Evolutionary conservation across 352 stramenopile genomes (phyloP).

Genomic region (Hyaloperonospora brassicae): DNA sequence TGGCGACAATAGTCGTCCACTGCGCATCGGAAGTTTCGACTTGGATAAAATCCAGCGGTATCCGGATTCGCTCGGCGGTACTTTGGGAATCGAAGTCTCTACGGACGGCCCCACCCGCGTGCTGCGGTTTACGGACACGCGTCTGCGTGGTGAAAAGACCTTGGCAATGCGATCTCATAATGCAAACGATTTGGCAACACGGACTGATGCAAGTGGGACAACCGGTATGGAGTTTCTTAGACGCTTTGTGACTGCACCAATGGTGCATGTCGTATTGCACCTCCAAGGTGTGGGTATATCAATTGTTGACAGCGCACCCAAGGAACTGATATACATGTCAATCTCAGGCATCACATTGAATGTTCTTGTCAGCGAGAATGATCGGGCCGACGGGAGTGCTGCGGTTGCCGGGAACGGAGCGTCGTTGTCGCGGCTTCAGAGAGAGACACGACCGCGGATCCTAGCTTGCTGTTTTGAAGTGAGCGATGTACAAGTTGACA

Average conservation of each 20-base stretch:
- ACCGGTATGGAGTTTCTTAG: slow-evolving; percentile 31
- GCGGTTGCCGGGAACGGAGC: slow-evolving; percentile 14
- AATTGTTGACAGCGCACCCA: slow-evolving; percentile 59
- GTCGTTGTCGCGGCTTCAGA: slow-evolving; percentile 44
- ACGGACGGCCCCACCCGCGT: slow-evolving; percentile 85
- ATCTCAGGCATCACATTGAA: slow-evolving; percentile 58
- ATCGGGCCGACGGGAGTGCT: slow-evolving; percentile 24
- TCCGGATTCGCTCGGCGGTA: slow-evolving; percentile 61
- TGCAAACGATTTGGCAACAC: slow-evolving; percentile 6
- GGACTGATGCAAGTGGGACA: slow-evolving; percentile 17
- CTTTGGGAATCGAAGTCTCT: slow-evolving; percentile 73
- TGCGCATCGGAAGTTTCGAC: slow-evolving; percentile 76
- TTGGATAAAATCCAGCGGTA: slow-evolving; percentile 79
- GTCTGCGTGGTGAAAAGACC: slow-evolving; percentile 44
- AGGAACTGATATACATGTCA: slow-evolving; percentile 75
- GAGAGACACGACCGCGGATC: slow-evolving; percentile 46
- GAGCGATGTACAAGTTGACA: slow-evolving; percentile 82
- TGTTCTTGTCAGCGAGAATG: slow-evolving; percentile 44
- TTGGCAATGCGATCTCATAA: slow-evolving; percentile 20
- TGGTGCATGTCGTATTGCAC: slow-evolving; percentile 43
- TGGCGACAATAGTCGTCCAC: slow-evolving; percentile 76
- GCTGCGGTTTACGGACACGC: slow-evolving; percentile 75
- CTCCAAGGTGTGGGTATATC: slow-evolving; percentile 74
- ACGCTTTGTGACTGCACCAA: slow-evolving; percentile 44
- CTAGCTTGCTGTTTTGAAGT: slow-evolving; percentile 62